Conservation (phyloP, 805 yeast species). For the Wickerhamiella musiphila region DNA sequence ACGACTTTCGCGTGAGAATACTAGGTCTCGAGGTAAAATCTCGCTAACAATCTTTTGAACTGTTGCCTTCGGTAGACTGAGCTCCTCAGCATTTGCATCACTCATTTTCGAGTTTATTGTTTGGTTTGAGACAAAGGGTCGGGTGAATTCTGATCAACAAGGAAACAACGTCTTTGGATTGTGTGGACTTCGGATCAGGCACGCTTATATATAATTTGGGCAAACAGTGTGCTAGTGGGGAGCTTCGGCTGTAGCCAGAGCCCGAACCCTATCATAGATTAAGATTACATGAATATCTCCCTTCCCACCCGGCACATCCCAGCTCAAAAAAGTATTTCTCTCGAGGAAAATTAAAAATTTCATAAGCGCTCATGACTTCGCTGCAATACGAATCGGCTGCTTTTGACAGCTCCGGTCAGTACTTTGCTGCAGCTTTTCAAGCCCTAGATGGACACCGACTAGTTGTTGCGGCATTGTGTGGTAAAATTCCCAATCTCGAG, state of each 20-base stretch:
- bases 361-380: slow-evolving; percentile 1
- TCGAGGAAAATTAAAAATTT: neutral
- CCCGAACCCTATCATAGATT: too few relatives aligned
- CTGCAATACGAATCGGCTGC: slow-evolving; percentile 15
- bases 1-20: slow-evolving; percentile 82
- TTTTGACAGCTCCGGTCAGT: slow-evolving; percentile 47
- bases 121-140: too few relatives aligned
- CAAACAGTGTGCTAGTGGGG: too few relatives aligned
- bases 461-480: slow-evolving; percentile 36
- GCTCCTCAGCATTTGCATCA: slow-evolving; percentile 19
- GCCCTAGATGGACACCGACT: slow-evolving; percentile 59
- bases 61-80: slow-evolving; percentile 43
- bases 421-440: slow-evolving; percentile 45
- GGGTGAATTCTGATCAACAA: too few relatives aligned
- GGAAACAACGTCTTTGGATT: too few relatives aligned
- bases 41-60: slow-evolving; percentile 90
- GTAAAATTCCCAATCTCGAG: slow-evolving; percentile 28
- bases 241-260: too few relatives aligned
- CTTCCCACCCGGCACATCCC: too few relatives aligned
- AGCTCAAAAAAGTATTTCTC: too few relatives aligned
- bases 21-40: slow-evolving; percentile 71
- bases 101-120: too few relatives aligned
- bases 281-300: too few relatives aligned
- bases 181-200: too few relatives aligned
- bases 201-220: too few relatives aligned